A percentile compares a stretch with the other conserved stretches of the same genome.
Conservation (phyloP, 768 basidiomycete genomes). For the Symmetrospora coprosmae region DNA sequence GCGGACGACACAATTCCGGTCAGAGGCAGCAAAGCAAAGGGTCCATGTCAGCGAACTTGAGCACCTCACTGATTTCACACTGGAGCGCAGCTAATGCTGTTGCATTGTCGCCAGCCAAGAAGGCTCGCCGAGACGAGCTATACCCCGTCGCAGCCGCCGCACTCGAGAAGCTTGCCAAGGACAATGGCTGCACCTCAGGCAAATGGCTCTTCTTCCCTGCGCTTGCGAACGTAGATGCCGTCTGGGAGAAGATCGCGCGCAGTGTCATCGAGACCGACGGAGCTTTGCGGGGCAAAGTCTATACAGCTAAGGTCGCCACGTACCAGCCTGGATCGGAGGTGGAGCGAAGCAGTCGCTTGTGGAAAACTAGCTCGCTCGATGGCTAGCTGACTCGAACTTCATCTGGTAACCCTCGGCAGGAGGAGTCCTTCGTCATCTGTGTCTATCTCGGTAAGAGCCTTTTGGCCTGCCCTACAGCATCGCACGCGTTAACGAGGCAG, state of each 20-base stretch:
- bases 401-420: not conserved
- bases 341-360: not conserved
- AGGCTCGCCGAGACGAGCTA: not conserved
- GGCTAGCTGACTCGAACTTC: not conserved
- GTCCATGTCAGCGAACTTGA: not conserved
- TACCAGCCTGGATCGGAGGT: not conserved
- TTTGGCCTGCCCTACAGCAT: too few relatives aligned
- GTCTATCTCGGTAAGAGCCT: conserved; percentile 24
- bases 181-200: conserved; percentile 19
- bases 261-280: conserved; percentile 24
- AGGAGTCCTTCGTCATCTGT: conserved; percentile 23
- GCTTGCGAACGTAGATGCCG: conserved; percentile 7
- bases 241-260: conserved; percentile 25
- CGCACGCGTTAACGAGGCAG: too few relatives aligned
- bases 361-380: not conserved
- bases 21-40: conserved; percentile 1
- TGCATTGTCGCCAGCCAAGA: conserved; percentile 14
- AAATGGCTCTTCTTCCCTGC: conserved; percentile 28
- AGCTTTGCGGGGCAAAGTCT: conserved; percentile 16
- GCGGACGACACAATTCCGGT: conserved; percentile 1
- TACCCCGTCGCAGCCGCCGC: not conserved
- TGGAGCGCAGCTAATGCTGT: not conserved
- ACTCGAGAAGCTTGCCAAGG: conserved; percentile 22
- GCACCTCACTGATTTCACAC: not conserved
- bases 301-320: conserved; percentile 24